These are phyloP conservation scores for Setaria italica DNA, from an alignment of 202 grass and related monocot species.

Conservation along the genomic window DNA sequence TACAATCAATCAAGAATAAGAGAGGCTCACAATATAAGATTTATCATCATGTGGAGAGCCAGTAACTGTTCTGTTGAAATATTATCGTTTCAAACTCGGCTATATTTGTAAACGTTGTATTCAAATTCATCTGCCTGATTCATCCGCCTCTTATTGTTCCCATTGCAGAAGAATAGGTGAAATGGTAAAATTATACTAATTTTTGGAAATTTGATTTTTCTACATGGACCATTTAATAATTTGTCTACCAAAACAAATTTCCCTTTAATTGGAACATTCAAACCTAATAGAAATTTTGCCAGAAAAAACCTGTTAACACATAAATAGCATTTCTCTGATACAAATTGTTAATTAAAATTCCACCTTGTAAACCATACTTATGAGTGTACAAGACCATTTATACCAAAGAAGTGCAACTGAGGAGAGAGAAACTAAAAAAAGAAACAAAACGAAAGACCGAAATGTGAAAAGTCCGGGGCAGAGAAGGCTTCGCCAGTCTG, in stretches of 20 bases:
- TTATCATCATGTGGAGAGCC: too few relatives aligned
- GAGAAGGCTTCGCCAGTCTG: background rate
- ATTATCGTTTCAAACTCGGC: background rate
- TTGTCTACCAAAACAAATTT: background rate
- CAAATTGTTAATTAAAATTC: background rate
- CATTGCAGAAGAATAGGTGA: background rate
- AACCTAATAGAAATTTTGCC: background rate
- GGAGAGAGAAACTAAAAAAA: background rate
- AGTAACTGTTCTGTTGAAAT: too few relatives aligned
- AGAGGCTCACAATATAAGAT: too few relatives aligned
- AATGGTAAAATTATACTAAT: background rate
- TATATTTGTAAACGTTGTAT: background rate
- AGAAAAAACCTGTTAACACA: background rate
- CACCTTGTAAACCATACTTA: background rate
- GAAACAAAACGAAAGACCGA: slow-evolving; percentile 7
- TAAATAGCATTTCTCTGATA: background rate
- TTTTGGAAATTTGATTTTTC: background rate
- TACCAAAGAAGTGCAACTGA: background rate
- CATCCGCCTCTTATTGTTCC: background rate
- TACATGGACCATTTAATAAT: background rate
- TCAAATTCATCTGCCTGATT: background rate
- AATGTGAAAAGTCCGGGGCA: slow-evolving; percentile 5
- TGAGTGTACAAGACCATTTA: background rate
- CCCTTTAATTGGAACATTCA: background rate
- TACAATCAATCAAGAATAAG: too few relatives aligned